phyloP scores from a whole-genome alignment of 1,139 yeast genomes.

The Suhomyces chickasaworum region DNA sequence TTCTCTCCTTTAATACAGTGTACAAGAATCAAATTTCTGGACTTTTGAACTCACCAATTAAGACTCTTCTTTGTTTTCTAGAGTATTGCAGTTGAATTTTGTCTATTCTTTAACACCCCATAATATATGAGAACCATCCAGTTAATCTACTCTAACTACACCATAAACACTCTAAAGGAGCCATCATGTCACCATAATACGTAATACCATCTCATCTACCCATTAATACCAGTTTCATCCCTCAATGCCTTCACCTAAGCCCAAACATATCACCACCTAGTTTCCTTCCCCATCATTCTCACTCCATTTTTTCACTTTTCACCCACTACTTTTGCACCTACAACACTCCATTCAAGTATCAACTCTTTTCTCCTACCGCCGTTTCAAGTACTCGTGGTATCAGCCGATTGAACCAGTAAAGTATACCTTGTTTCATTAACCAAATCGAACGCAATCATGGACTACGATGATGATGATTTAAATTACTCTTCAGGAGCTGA shows the following conservation, averaged over 20 bases:
- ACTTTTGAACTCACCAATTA: too few species aligned
- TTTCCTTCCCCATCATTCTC: background rate
- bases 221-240: background rate
- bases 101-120: too few species aligned
- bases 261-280: background rate
- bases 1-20: too few species aligned
- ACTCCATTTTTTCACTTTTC: background rate
- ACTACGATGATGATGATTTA: conserved; percentile 36
- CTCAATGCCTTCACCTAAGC: background rate
- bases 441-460: conserved; percentile 12
- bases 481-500: conserved; percentile 50
- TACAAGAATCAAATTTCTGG: too few species aligned
- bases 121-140: too few species aligned
- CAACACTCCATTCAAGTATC: background rate
- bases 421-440: background rate
- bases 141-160: too few species aligned
- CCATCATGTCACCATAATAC: too few species aligned
- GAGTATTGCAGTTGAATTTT: too few species aligned
- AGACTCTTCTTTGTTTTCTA: too few species aligned
- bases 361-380: background rate
- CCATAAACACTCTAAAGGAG: too few species aligned
- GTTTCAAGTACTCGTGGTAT: background rate
- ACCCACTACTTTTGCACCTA: background rate
- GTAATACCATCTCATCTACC: background rate
- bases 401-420: background rate